phyloP scores from a whole-genome alignment of 1,284 basidiomycete genomes.

The Abortiporus biennis region DNA sequence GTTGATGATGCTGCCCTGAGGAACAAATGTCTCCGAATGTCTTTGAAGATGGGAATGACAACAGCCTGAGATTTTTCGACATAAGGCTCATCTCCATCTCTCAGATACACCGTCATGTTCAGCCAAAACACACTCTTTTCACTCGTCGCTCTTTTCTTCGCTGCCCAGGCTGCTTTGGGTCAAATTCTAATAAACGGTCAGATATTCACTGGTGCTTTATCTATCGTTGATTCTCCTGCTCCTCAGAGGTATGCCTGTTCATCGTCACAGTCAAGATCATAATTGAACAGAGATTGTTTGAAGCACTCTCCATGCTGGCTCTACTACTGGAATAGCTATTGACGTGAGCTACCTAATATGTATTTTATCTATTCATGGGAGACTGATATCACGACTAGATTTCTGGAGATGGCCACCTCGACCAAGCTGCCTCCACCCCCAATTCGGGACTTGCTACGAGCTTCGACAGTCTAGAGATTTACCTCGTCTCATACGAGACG shows the following conservation, averaged over 20 bases:
- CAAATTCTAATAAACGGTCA: constrained; percentile 35
- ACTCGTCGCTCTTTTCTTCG: constrained; percentile 15
- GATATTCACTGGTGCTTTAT: constrained; percentile 40
- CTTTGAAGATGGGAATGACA: too few relatives aligned
- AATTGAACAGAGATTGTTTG: constrained; percentile 2
- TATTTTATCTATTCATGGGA: background rate
- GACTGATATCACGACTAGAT: constrained; percentile 24
- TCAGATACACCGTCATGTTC: background rate
- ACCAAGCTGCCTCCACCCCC: constrained; percentile 29
- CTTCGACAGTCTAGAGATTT: constrained; percentile 41
- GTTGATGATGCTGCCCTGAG: too few relatives aligned
- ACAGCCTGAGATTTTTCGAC: too few relatives aligned
- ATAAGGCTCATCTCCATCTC: too few relatives aligned
- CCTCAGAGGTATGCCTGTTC: constrained; percentile 31
- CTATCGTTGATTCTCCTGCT: constrained; percentile 42
- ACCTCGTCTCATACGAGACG: constrained; percentile 37
- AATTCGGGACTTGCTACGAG: constrained; percentile 33
- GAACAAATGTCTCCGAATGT: too few relatives aligned
- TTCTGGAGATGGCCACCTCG: constrained; percentile 43
- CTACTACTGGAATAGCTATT: constrained; percentile 35
- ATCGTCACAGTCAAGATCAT: background rate
- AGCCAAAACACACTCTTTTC: constrained; percentile 14
- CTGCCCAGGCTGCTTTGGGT: constrained; percentile 12
- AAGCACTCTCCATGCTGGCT: constrained; percentile 28
- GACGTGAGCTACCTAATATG: constrained; percentile 27